Percentiles rank a stretch among this genome's conserved stretches.
Conservation (phyloP, 768 basidiomycete genomes). For the Boletus tylopilopsis region DNA sequence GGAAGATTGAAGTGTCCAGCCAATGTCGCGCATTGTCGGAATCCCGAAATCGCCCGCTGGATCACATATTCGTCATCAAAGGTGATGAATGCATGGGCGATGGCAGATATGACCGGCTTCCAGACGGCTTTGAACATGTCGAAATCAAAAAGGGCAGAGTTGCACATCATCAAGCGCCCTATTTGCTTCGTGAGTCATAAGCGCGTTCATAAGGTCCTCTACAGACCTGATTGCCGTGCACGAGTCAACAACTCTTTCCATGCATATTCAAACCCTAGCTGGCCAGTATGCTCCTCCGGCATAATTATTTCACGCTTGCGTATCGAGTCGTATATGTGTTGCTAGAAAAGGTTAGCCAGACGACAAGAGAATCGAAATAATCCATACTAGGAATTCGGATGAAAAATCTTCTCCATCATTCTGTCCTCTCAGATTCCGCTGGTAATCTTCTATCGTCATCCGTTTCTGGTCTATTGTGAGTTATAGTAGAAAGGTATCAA, state of each 20-base stretch:
- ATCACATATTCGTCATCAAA: slow-evolving; percentile 97
- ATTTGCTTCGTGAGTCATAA: slow-evolving; percentile 39
- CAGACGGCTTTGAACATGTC: slow-evolving; percentile 95
- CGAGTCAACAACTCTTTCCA: slow-evolving; percentile 94
- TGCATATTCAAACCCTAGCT: slow-evolving; percentile 96
- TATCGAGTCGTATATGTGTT: slow-evolving; percentile 91
- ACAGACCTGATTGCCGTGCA: slow-evolving; percentile 72
- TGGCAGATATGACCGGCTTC: slow-evolving; percentile 90
- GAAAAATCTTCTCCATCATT: slow-evolving; percentile 85
- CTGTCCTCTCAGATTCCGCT: slow-evolving; percentile 86
- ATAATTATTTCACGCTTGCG: slow-evolving; percentile 92
- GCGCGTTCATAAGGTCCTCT: slow-evolving; percentile 2
- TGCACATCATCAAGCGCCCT: slow-evolving; percentile 59
- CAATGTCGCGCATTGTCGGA: slow-evolving; percentile 92
- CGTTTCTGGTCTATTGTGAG: slow-evolving; percentile 61
- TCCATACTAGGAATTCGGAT: slow-evolving; percentile 73
- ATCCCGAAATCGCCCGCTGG: slow-evolving; percentile 92
- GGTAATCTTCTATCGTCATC: slow-evolving; percentile 95
- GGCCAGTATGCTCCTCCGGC: slow-evolving; percentile 96
- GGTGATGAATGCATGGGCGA: slow-evolving; percentile 92
- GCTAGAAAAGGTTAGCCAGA: slow-evolving; percentile 41
- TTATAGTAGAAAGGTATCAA: neutral
- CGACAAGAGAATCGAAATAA: neutral
- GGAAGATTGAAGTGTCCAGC: slow-evolving; percentile 86
- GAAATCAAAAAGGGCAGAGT: slow-evolving; percentile 76